Conservation (phyloP, 352 stramenopile species). For the Phytophthora syringae region DNA sequence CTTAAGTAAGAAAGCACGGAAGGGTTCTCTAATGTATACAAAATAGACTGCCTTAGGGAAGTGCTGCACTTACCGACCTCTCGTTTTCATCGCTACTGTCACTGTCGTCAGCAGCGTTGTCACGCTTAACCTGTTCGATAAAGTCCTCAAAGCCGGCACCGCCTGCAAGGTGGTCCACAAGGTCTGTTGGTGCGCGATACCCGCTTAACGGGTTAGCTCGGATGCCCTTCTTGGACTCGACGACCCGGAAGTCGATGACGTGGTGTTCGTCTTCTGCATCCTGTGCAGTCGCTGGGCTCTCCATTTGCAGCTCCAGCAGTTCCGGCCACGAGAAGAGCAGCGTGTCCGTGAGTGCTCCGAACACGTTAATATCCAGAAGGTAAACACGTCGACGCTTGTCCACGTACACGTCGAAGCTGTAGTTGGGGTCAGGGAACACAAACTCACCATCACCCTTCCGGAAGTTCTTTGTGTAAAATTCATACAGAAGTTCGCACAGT, state of each 20-base stretch:
- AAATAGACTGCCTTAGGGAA: slow-evolving; percentile 29
- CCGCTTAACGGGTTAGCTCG: slow-evolving; percentile 69
- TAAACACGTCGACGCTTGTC: slow-evolving; percentile 93
- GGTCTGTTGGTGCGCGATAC: slow-evolving; percentile 86
- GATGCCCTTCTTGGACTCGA: slow-evolving; percentile 71
- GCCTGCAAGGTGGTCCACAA: slow-evolving; percentile 79
- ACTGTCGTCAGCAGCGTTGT: slow-evolving; percentile 51
- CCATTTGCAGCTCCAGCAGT: slow-evolving; percentile 45
- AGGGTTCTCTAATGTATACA: slow-evolving; percentile 43
- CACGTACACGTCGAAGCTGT: slow-evolving; percentile 95
- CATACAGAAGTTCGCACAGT: slow-evolving; percentile 69
- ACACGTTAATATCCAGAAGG: slow-evolving; percentile 96
- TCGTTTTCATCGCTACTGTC: slow-evolving; percentile 38
- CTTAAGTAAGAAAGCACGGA: slow-evolving; percentile 25
- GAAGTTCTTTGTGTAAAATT: slow-evolving; percentile 71
- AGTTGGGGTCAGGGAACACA: slow-evolving; percentile 80
- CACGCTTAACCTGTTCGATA: slow-evolving; percentile 82
- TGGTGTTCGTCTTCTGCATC: slow-evolving; percentile 54
- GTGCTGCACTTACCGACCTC: slow-evolving; percentile 26
- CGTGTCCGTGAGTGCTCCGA: slow-evolving; percentile 90
- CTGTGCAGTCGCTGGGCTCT: slow-evolving; percentile 10
- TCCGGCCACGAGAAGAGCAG: slow-evolving; percentile 95
- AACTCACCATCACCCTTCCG: slow-evolving; percentile 15
- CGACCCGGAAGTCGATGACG: slow-evolving; percentile 79
- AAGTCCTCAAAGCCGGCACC: slow-evolving; percentile 82